Base-by-base conservation (phyloP, 2,329 filamentous ascomycete genomes). In the Passalora sequoiae region DNA sequence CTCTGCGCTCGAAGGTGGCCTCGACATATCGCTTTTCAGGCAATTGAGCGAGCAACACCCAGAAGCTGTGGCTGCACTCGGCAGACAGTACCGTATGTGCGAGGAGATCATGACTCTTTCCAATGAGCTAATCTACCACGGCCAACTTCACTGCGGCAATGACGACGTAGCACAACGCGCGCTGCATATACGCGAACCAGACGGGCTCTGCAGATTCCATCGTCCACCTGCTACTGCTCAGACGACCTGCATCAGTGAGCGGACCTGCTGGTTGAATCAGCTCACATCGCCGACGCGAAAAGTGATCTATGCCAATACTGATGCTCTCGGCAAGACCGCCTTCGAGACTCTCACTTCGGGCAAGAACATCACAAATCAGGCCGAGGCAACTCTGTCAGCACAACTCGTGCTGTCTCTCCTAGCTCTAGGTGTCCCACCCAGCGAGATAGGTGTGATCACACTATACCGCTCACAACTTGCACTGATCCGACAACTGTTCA, bases 21-120 rank as follows among this genome's bases (percentile, higher is more conserved):
- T 98, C 4, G 92, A 98, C 63, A 77, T 96, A 33, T 94, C 87
- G 62, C 73, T 98, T 39, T 98, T 98, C 75, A 94, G 94, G 63
- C 75, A 92, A 3, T 77, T 98, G 9, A 96, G 89, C 1, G 92
- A 97, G 59, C 77, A 78, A 1, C 89, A 97, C 51, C 89, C 92
- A 0, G 72, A 80, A 35, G 89, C 89, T 1, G 89, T 98, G 2
- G 87, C 94, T 49, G 94, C 86, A 51, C 77, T 98, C 1, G 89
- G 92, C 58, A 89, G 96, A 59, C 92, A 98, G 63, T 98, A 98
- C 62, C 87, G 92, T 49, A 98, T 98, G 92, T 95, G 88, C 58
- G 86, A 92, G 55, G 92, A 98, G 49, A 86, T 98, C 48, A 97
- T 97, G 91, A 77, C 83, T 2, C 76, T 98, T 10, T 94, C 88